phyloP scores from a whole-genome alignment of 148 eudicot species.

The Dianthus caryophyllus region DNA sequence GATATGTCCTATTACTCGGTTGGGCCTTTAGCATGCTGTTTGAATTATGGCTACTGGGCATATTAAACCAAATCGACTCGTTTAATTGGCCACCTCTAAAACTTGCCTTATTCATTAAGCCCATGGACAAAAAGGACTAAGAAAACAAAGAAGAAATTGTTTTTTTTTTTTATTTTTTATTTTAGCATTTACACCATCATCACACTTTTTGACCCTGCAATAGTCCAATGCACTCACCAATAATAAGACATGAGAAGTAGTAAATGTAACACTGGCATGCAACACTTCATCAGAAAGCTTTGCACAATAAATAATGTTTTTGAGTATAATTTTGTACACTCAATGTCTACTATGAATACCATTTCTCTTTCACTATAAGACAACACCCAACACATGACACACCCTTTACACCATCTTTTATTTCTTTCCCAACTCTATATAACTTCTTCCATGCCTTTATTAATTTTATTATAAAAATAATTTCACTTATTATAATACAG shows the following conservation, averaged over 20 bases:
- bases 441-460: no score
- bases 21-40: no score
- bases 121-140: no score
- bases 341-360: slow-evolving; percentile 37
- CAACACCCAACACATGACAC: slow-evolving; percentile 17
- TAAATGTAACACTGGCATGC: slow-evolving; percentile 1
- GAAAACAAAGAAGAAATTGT: no score
- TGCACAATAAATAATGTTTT: background rate
- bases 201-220: slow-evolving; percentile 7
- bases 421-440: slow-evolving; percentile 4
- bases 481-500: no score
- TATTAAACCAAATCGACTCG: no score
- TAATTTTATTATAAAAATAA: no score
- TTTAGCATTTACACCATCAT: background rate
- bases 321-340: slow-evolving; percentile 17
- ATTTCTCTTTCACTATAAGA: slow-evolving; percentile 25
- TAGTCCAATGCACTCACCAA: background rate
- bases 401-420: background rate
- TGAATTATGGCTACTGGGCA: no score
- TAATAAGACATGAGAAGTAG: slow-evolving; percentile 5
- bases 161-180: no score
- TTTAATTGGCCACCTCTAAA: no score
- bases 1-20: no score
- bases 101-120: no score
- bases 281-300: background rate